phyloP scores from a whole-genome alignment of 1,284 basidiomycete species.

The Malassezia cuniculi region DNA sequence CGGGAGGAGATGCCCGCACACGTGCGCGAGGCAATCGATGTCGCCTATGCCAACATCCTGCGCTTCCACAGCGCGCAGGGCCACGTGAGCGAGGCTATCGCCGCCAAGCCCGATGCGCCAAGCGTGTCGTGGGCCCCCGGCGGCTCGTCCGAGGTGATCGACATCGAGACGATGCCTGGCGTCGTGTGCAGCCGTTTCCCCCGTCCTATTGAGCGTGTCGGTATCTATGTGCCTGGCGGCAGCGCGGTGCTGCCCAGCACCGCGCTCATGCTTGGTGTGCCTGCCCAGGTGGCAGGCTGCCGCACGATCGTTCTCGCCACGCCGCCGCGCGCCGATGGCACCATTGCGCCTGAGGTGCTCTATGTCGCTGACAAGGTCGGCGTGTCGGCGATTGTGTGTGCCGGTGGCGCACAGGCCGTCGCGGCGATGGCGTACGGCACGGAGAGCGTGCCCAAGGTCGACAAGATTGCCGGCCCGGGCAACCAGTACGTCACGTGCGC shows the following conservation, averaged over 20 bases:
- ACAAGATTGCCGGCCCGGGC: conserved; percentile 93
- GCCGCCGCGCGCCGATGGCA: conserved; percentile 57
- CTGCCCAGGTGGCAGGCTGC: conserved; percentile 93
- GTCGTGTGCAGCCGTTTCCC: conserved; percentile 63
- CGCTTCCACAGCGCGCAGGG: conserved; percentile 44
- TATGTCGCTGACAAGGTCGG: conserved; percentile 40
- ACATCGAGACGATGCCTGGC: conserved; percentile 94
- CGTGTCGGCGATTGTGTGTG: conserved; percentile 46
- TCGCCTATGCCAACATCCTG: conserved; percentile 79
- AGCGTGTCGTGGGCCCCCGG: conserved; percentile 1
- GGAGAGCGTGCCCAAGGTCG: conserved; percentile 88
- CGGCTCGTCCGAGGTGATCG: conserved; percentile 48
- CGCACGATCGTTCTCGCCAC: conserved; percentile 84
- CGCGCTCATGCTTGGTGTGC: conserved; percentile 93
- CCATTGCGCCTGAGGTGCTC: conserved; percentile 41
- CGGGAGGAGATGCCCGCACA: conserved; percentile 33
- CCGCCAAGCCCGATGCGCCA: conserved; percentile 3
- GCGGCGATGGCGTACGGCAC: conserved; percentile 95
- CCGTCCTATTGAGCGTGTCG: conserved; percentile 82
- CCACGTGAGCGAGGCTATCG: conserved; percentile 9
- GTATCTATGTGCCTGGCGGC: conserved; percentile 92
- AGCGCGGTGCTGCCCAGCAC: conserved; percentile 93
- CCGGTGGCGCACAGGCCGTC: conserved; percentile 90
- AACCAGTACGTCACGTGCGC: conserved; percentile 99
- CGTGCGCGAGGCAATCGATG: conserved; percentile 70